These are phyloP conservation scores for Solanum lycopersicoides DNA, from an alignment of 257 asterid species.

Conservation along the genomic window DNA sequence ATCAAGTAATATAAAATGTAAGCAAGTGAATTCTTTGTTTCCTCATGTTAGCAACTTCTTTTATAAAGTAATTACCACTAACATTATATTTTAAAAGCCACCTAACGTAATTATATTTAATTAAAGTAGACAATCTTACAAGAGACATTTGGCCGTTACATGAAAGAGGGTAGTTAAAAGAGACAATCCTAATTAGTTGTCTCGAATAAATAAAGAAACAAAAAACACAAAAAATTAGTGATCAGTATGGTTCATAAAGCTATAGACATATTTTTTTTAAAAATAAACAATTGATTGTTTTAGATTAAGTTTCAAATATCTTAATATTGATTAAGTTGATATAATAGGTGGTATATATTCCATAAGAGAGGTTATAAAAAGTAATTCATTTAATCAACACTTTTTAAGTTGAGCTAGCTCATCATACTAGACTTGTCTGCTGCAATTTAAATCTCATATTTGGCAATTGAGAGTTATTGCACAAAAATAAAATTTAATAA, in stretches of 20 bases:
- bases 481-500: too few species aligned
- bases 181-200: background rate
- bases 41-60: background rate
- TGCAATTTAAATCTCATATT: background rate
- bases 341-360: background rate
- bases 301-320: background rate
- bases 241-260: background rate
- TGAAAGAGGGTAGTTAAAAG: background rate
- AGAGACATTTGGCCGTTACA: background rate
- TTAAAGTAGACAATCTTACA: background rate
- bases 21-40: background rate
- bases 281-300: background rate
- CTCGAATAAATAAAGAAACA: background rate
- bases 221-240: background rate
- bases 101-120: background rate
- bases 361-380: background rate
- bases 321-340: background rate
- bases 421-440: rapidly evolving
- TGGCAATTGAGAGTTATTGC: background rate
- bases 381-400: rapidly evolving
- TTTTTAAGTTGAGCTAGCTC: rapidly evolving
- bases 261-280: background rate
- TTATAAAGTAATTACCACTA: background rate
- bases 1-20: background rate
- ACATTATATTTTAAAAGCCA: background rate